Percentiles rank a stretch among this genome's conserved stretches.
These are phyloP conservation scores for Colletotrichum kahawae DNA, from an alignment of 2,329 filamentous ascomycete genomes.

Conservation along the genomic window DNA sequence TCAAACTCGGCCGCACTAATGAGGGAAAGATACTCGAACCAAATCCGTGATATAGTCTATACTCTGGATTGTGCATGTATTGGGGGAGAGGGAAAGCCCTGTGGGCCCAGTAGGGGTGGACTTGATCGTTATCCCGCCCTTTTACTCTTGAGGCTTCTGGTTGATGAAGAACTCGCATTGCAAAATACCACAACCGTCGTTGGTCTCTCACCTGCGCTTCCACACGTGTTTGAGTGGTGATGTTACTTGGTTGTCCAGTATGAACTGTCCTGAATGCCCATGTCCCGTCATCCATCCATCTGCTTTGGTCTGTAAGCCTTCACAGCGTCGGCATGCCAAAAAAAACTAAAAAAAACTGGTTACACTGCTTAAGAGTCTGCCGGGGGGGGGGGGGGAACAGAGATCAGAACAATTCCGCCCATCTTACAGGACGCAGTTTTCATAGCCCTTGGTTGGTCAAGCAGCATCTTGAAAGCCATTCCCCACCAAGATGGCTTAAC, in stretches of 20 bases:
- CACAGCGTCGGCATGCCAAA: neutral
- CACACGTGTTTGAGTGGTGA: neutral
- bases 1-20: constrained; percentile 78
- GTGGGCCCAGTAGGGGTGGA: constrained; percentile 82
- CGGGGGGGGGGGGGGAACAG: neutral
- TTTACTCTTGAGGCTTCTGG: neutral
- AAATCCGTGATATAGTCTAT: constrained; percentile 17
- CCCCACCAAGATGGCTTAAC: neutral
- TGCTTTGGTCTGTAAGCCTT: neutral
- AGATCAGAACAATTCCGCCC: neutral
- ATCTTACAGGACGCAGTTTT: neutral
- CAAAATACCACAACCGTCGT: constrained; percentile 14
- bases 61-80: constrained; percentile 22
- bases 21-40: constrained; percentile 97
- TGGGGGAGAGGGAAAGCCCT: constrained; percentile 92
- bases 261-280: neutral
- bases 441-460: neutral
- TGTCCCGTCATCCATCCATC: neutral
- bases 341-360: neutral
- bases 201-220: neutral
- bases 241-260: neutral
- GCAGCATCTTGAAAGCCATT: neutral
- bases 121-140: constrained; percentile 83
- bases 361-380: neutral
- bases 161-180: neutral